Evolutionary conservation across 495 filamentous ascomycete species (phyloP), one percentile per base, ranked within the genome.

Genomic region (Trichoderma reesei): DNA sequence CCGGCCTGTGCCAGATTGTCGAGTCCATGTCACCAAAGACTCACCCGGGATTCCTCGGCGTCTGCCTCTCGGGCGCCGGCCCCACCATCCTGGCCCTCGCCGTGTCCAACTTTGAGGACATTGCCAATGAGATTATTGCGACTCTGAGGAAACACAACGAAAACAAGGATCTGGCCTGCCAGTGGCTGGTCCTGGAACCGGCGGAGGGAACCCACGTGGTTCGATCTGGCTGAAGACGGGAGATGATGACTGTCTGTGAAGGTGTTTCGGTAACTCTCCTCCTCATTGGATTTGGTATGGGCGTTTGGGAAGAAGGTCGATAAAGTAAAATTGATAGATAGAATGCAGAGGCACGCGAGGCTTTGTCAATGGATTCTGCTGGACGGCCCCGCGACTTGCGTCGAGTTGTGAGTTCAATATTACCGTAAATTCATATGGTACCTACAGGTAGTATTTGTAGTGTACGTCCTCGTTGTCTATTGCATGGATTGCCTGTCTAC

Each of bases 31-130:
- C 85, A 31, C 93, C 92, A 1, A 81, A 83, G 69, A 86, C 87
- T 31, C 89, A 96, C 71, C 89, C 90, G 6, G 94, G 94, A 9
- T 81, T 98, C 3, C 79, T 96, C 41, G 94, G 94, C 46, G 93
- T 96, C 41, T 96, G 93, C 73, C 80, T 97, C 5, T 95, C 90
- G 8, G 93, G 94, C 26, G 94, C 94, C 4, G 94, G 94, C 3
- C 94, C 93, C 18, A 97, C 92, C 5, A 96, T 98, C 68, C 78
- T 98, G 54, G 94, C 92, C 4, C 81, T 98, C 42, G 94, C 94
- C 11, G 96, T 92, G 5, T 79, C 85, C 62, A 88, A 91, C 74
- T 96, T 96, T 74, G 85, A 88, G 37, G 78, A 85, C 65, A 97
- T 98, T 64, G 93, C 93, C 6, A 74, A 86, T 38, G 78, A 83